Base-by-base conservation (phyloP, 2,329 filamentous ascomycete species). In the Aspergillus sp. region DNA sequence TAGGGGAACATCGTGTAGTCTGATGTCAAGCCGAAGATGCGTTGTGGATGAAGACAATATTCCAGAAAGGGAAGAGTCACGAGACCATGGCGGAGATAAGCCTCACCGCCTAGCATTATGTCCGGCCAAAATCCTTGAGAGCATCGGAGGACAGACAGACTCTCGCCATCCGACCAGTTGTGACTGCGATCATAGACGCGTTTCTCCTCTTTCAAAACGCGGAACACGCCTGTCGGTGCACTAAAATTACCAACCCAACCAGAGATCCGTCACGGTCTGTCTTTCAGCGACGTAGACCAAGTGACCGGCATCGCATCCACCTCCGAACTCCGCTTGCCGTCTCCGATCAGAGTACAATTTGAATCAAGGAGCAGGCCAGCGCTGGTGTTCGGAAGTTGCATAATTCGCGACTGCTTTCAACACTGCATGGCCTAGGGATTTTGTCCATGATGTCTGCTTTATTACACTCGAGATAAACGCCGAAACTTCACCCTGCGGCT, bases 51-150 rank as follows among this genome's bases (percentile, higher is more conserved):
- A 22, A 22, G 20, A 27, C 7, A 3, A 27, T 10, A 10, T 30
- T 10, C 25, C 9, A 30, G 12, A 30, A 12, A 2, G 25, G 67
- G 27, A 62, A 9, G 60, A 62, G 38, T 64, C 64, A 35, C 30
- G 17, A 19, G 15, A 33, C 5, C 1, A 10, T 3, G 7, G 4
- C 52, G 52, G 52, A 46, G 44, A 44, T 54, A 56, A 45, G 3
- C 2, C 41, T 42, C 46, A 56, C 54, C 54, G 54, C 54, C 51
- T 49, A 47, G 6, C 7, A 7, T 25, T 50, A 53, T 52, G 33
- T 50, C 49, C 51, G 41, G 45, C 38, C 48, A 52, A 52, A 53
- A 42, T 49, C 51, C 22, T 50, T 44, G 48, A 48, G 17, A 33
- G 4, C 25, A 25, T 44, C 23, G 33, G 38, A 43, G 19, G 17